Evolutionary conservation across 1,284 basidiomycete species (phyloP).

Genomic region (Porodaedalea pini): DNA sequence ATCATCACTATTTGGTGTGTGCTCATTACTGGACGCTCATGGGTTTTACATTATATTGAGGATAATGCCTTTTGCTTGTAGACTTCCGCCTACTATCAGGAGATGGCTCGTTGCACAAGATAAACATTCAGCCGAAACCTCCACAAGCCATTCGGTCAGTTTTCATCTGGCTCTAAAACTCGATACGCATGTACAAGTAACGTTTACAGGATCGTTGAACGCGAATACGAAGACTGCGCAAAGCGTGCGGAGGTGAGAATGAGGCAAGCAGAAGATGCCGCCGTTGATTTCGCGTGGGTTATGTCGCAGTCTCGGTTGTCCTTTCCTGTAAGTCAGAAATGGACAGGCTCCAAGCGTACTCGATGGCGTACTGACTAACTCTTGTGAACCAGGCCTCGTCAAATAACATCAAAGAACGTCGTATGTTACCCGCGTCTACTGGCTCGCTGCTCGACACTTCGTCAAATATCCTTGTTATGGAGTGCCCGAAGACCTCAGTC

Average conservation of each 20-base stretch:
- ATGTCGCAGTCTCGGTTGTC: not conserved
- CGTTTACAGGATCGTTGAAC: not conserved
- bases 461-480: not conserved
- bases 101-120: not conserved
- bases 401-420: no score
- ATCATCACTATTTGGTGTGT: not conserved
- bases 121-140: slow-evolving; percentile 1
- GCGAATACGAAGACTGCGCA: not conserved
- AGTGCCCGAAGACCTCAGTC: not conserved
- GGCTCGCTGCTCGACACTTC: no score
- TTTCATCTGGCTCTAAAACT: no score
- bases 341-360: no score
- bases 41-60: no score
- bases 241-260: not conserved
- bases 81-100: not conserved
- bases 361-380: no score
- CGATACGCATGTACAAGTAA: no score
- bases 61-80: not conserved
- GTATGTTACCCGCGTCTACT: not conserved
- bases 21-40: no score
- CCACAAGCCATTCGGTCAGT: not conserved
- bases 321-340: not conserved
- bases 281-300: not conserved
- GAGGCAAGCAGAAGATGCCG: not conserved
- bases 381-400: not conserved